Conservation (phyloP, 768 basidiomycete species). For the Lactifluus volemus region DNA sequence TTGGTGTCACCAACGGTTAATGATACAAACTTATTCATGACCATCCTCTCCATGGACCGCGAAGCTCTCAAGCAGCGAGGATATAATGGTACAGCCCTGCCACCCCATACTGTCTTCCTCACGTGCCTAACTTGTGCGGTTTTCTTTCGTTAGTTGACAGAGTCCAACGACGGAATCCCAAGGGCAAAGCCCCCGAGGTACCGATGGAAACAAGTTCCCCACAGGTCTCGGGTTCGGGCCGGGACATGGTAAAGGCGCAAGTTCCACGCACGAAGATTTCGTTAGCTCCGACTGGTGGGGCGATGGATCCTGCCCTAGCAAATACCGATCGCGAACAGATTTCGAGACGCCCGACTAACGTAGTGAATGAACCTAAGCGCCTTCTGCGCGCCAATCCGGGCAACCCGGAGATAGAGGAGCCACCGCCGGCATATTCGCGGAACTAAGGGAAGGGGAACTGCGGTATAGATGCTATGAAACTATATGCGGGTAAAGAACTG, state of each 20-base stretch:
- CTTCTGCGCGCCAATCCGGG: background rate
- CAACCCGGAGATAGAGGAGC: background rate
- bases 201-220: constrained; percentile 28
- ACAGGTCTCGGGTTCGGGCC: constrained; percentile 12
- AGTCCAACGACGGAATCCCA: constrained; percentile 71
- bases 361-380: background rate
- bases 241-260: background rate
- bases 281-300: background rate
- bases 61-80: constrained; percentile 73
- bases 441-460: too few relatives aligned
- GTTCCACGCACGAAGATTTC: constrained; percentile 1
- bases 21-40: constrained; percentile 86
- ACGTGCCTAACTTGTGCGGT: constrained; percentile 20
- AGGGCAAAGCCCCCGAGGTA: constrained; percentile 46
- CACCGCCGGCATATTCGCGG: background rate
- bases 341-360: constrained; percentile 1
- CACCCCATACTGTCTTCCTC: background rate
- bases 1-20: constrained; percentile 75
- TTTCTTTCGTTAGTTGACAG: constrained; percentile 57
- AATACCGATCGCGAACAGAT: constrained; percentile 13
- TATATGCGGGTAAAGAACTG: too few relatives aligned
- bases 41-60: constrained; percentile 86
- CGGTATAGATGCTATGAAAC: too few relatives aligned
- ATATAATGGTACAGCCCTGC: constrained; percentile 56
- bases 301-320: background rate